A percentile compares a stretch with the other conserved stretches of the same genome.
phyloP scores from a whole-genome alignment of 1,139 yeast genomes.

The Spathaspora sp. region DNA sequence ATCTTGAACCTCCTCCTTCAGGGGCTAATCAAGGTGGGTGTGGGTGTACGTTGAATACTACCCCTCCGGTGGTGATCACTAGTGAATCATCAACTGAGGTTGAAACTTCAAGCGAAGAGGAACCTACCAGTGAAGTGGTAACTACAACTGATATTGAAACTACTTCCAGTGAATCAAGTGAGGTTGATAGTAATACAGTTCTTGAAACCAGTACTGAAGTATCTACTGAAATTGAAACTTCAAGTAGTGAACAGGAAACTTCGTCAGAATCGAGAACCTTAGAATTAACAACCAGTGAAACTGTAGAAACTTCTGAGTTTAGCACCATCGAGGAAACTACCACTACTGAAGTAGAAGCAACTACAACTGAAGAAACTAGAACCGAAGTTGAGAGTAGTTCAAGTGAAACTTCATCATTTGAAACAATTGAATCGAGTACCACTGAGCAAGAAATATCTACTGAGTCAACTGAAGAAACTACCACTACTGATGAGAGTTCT shows the following conservation, averaged over 20 bases:
- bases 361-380: background rate
- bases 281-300: background rate
- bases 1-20: background rate
- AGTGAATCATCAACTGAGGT: background rate
- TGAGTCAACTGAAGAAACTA: background rate
- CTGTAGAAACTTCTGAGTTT: too few species aligned
- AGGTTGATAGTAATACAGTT: background rate
- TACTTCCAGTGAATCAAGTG: background rate
- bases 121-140: background rate
- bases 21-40: background rate
- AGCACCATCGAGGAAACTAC: background rate
- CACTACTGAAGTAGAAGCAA: background rate
- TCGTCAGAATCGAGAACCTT: background rate
- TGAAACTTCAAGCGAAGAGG: background rate
- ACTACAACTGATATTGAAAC: background rate
- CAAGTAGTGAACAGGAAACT: background rate
- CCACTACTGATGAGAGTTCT: background rate
- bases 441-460: background rate
- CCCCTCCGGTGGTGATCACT: background rate
- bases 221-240: background rate
- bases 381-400: too few species aligned
- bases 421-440: background rate
- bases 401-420: too few species aligned
- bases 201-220: background rate
- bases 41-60: background rate